Evolutionary conservation across 2,329 filamentous ascomycete genomes (phyloP), one percentile per base, ranked within the genome.

Genomic region (Diaporthe eres): DNA sequence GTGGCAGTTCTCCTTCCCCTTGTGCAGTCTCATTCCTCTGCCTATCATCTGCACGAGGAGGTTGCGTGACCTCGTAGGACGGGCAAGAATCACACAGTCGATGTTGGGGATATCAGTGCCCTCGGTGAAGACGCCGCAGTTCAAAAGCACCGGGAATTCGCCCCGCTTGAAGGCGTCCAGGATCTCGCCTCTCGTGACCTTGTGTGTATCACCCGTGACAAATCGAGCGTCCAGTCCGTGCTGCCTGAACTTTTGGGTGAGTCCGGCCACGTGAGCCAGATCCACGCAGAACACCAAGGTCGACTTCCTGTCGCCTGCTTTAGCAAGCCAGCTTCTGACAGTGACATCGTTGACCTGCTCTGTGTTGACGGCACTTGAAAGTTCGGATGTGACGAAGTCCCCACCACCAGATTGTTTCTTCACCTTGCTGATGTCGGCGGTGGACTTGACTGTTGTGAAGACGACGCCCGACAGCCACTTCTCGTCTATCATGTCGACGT

Each of bases 71-170:
- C 93, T 92, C 1, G 97, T 99, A 0, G 97, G 97, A 34, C 97
- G 89, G 4, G 94, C 95, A 12, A 99, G 89, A 12, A 99, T 82
- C 34, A 99, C 91, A 81, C 97, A 98, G 85, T 99, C 97, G 78
- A 99, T 94, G 82, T 98, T 98, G 8, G 97, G 97, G 44, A 99
- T 98, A 81, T 99, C 97, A 0, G 97, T 99, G 2, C 97, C 97
- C 85, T 99, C 97, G 0, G 96, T 98, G 81, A 98, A 98, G 55
- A 99, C 94, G 12, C 96, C 96, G 81, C 97, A 98, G 82, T 99
- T 99, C 71, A 99, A 86, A 19, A 99, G 88, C 1, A 99, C 95
- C 0, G 95, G 95, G 77, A 94, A 98, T 58, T 95, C 90, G 10
- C 92, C 90, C 2, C 87, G 88, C 78, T 90, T 94, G 84, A 99